These are phyloP conservation scores for Auriscalpium vulgare DNA, from an alignment of 768 basidiomycete species.

Conservation along the genomic window DNA sequence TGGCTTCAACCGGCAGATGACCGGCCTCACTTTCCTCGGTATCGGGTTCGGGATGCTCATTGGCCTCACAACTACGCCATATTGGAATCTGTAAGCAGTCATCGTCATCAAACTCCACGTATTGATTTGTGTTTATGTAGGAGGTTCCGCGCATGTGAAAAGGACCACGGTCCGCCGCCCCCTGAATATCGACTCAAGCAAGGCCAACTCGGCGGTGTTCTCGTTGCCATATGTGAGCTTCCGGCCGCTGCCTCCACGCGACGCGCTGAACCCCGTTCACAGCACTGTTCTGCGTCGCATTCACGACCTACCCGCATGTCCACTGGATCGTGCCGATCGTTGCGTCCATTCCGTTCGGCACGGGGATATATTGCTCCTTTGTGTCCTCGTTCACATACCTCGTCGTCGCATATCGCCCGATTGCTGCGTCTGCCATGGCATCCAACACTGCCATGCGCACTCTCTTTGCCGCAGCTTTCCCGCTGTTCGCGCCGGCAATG, in stretches of 20 bases:
- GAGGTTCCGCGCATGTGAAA: conserved; percentile 28
- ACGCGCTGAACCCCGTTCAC: too few relatives aligned
- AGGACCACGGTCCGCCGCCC: conserved; percentile 38
- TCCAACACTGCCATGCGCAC: conserved; percentile 47
- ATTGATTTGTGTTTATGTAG: conserved; percentile 19
- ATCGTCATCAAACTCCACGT: too few relatives aligned
- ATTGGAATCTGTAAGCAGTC: conserved; percentile 32
- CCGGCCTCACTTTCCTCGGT: conserved; percentile 42
- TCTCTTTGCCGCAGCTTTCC: conserved; percentile 33
- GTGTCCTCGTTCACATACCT: conserved; percentile 59
- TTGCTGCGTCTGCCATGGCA: conserved; percentile 55
- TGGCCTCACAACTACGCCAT: conserved; percentile 31
- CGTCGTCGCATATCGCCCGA: conserved; percentile 43
- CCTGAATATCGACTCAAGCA: conserved; percentile 60
- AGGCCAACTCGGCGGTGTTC: conserved; percentile 60
- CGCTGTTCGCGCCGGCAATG: conserved; percentile 32
- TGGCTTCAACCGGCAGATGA: conserved; percentile 44
- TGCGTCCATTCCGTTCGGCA: conserved; percentile 39
- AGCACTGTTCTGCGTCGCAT: conserved; percentile 49
- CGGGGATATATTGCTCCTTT: conserved; percentile 57
- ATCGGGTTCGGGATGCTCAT: conserved; percentile 40
- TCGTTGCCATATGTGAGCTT: conserved; percentile 48
- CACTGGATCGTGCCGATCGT: conserved; percentile 43
- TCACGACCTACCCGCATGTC: conserved; percentile 39
- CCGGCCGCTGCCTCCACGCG: too few relatives aligned